phyloP scores from a whole-genome alignment of 1,139 yeast species.

The Magnusiomyces suaveolens region DNA sequence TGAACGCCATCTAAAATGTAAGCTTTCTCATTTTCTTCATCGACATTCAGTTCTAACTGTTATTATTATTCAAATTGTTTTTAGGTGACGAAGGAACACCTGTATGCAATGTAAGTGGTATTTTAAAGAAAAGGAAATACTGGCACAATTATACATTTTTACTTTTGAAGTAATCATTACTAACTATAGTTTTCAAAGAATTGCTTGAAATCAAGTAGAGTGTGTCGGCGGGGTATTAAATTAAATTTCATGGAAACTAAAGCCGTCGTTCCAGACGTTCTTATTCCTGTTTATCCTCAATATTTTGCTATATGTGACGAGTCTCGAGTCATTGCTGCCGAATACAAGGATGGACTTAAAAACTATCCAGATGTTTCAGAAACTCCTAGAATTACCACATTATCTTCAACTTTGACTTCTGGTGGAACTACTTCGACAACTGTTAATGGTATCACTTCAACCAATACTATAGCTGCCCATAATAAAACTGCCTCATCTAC shows the following conservation, averaged over 20 bases:
- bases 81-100: conserved; percentile 14
- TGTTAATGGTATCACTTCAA: too few relatives aligned
- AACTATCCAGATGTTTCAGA: conserved; percentile 9
- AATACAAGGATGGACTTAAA: conserved; percentile 14
- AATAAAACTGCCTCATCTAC: too few relatives aligned
- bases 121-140: too few relatives aligned
- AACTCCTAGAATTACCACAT: neutral
- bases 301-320: conserved; percentile 14
- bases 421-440: too few relatives aligned
- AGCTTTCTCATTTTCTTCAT: conserved; percentile 1
- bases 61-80: neutral
- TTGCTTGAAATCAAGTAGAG: conserved; percentile 14
- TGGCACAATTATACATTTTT: too few relatives aligned
- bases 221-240: conserved; percentile 15
- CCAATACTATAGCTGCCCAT: neutral
- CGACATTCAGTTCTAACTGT: neutral
- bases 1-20: conserved; percentile 17
- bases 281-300: conserved; percentile 8
- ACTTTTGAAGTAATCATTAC: too few relatives aligned
- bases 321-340: conserved; percentile 16
- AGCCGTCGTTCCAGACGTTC: conserved; percentile 10
- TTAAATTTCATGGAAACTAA: conserved; percentile 17
- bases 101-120: conserved; percentile 11
- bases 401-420: neutral
- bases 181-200: too few relatives aligned